Conservation (phyloP, 2,329 filamentous ascomycete genomes). For the Stachybotrys echinatus region DNA sequence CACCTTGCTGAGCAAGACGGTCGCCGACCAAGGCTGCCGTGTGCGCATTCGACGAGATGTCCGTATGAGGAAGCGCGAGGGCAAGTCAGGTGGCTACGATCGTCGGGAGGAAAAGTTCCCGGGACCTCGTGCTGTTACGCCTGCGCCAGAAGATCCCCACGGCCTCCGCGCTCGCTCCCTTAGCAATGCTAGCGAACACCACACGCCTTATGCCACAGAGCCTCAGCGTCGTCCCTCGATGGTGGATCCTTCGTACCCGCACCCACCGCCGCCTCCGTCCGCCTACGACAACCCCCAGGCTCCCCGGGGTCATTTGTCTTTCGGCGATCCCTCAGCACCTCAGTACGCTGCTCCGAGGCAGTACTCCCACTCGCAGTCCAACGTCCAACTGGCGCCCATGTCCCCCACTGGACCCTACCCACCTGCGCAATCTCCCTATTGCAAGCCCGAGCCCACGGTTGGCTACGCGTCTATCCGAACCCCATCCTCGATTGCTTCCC, state of each 20-base stretch:
- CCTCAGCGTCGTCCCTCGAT: constrained; percentile 40
- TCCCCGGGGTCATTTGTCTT: constrained; percentile 24
- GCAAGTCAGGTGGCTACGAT: constrained; percentile 53
- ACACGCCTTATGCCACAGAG: constrained; percentile 33
- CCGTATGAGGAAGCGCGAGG: constrained; percentile 79
- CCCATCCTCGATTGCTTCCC: constrained; percentile 22
- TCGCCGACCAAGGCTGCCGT: constrained; percentile 94
- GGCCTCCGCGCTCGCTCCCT: constrained; percentile 49
- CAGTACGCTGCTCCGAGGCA: constrained; percentile 27
- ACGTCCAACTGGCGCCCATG: constrained; percentile 21
- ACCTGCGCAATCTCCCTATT: constrained; percentile 34
- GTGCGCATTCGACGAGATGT: constrained; percentile 94
- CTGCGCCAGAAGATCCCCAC: constrained; percentile 24
- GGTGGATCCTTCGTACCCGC: constrained; percentile 35
- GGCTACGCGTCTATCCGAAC: constrained; percentile 19
- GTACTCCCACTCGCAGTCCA: constrained; percentile 31
- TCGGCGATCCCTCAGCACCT: constrained; percentile 24
- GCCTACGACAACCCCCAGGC: constrained; percentile 23
- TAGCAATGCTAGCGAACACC: constrained; percentile 53
- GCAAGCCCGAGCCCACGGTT: constrained; percentile 32
- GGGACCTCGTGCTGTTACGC: constrained; percentile 29
- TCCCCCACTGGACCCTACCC: constrained; percentile 27
- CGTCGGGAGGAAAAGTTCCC: constrained; percentile 63
- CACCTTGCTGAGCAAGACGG: constrained; percentile 80
- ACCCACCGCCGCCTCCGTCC: constrained; percentile 29